These are phyloP conservation scores for Multifurca ochricompacta DNA, from an alignment of 768 basidiomycete species.

Conservation along the genomic window DNA sequence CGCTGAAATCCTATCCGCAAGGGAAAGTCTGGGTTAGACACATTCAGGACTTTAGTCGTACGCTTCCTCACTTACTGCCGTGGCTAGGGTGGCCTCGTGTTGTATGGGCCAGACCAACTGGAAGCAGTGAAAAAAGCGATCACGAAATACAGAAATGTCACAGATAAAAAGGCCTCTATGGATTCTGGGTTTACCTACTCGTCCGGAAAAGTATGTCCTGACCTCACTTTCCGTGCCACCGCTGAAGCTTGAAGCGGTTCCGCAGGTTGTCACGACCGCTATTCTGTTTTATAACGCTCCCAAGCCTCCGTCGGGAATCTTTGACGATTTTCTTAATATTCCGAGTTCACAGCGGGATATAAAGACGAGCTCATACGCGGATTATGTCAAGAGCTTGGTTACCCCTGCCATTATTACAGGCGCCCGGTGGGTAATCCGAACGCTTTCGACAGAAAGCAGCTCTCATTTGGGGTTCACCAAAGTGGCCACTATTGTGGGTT, in stretches of 20 bases:
- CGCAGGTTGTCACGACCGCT: neutral
- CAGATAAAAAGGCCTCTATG: neutral
- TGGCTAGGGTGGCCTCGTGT: neutral
- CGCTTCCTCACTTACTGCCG: too few relatives aligned
- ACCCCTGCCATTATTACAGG: constrained; percentile 25
- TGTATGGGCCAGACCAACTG: neutral
- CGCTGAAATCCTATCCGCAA: neutral
- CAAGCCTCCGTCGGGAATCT: constrained; percentile 36
- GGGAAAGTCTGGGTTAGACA: neutral
- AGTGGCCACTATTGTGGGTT: constrained; percentile 30
- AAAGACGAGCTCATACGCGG: constrained; percentile 30
- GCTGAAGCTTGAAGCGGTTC: constrained; percentile 31
- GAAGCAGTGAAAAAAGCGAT: neutral
- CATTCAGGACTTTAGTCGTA: neutral
- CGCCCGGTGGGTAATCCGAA: constrained; percentile 12
- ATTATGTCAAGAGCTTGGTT: constrained; percentile 30
- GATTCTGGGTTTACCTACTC: neutral
- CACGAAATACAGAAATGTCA: neutral
- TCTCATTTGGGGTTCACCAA: neutral
- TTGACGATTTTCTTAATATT: constrained; percentile 38
- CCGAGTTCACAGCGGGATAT: constrained; percentile 30
- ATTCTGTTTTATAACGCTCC: constrained; percentile 50
- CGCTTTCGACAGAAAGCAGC: neutral
- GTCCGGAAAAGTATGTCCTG: constrained; percentile 32
- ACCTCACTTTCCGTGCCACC: constrained; percentile 2